Percentiles rank a stretch among this genome's conserved stretches.
These are phyloP conservation scores for Scenedesmus sp. DNA, from an alignment of 163 green algal genomes.

Conservation along the genomic window DNA sequence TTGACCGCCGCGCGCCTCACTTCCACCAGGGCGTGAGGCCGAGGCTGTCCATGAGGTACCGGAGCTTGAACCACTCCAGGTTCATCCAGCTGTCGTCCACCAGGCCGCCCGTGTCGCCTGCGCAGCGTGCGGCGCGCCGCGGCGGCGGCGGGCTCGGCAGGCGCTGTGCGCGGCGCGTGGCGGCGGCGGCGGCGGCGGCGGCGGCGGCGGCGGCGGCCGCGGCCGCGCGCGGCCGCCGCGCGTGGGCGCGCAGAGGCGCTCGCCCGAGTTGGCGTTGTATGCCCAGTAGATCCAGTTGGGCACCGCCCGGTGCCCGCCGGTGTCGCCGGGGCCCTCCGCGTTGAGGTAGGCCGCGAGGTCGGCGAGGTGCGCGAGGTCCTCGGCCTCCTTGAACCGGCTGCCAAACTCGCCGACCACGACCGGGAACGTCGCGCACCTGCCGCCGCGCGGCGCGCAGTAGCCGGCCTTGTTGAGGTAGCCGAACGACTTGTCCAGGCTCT, in stretches of 20 bases:
- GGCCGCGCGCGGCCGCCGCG: background rate
- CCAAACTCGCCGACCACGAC: slow-evolving; percentile 50
- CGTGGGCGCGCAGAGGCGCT: too few relatives aligned
- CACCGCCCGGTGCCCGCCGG: slow-evolving; percentile 30
- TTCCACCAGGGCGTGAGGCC: slow-evolving; percentile 40
- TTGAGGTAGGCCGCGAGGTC: slow-evolving; percentile 47
- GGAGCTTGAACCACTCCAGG: slow-evolving; percentile 41
- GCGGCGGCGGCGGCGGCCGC: too few relatives aligned
- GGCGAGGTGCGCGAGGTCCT: slow-evolving; percentile 42
- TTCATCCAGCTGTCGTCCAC: slow-evolving; percentile 40
- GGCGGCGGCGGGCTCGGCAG: background rate
- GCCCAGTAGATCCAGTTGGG: slow-evolving; percentile 45
- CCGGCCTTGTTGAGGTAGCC: slow-evolving; percentile 49
- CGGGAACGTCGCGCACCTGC: slow-evolving; percentile 45
- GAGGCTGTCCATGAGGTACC: slow-evolving; percentile 28
- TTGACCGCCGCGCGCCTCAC: too few relatives aligned
- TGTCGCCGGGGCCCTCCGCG: slow-evolving; percentile 33
- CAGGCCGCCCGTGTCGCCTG: slow-evolving; percentile 45
- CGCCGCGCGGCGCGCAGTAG: slow-evolving; percentile 9
- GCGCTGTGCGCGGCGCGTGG: background rate
- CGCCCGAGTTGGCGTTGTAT: slow-evolving; percentile 49
- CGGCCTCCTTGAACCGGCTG: slow-evolving; percentile 30
- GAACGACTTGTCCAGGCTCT: slow-evolving; percentile 42
- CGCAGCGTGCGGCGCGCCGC: background rate
- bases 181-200: background rate